Evolutionary conservation across 495 filamentous ascomycete genomes (phyloP), one percentile per base, ranked within the genome.

Genomic region (Aspergillus bridgeri): DNA sequence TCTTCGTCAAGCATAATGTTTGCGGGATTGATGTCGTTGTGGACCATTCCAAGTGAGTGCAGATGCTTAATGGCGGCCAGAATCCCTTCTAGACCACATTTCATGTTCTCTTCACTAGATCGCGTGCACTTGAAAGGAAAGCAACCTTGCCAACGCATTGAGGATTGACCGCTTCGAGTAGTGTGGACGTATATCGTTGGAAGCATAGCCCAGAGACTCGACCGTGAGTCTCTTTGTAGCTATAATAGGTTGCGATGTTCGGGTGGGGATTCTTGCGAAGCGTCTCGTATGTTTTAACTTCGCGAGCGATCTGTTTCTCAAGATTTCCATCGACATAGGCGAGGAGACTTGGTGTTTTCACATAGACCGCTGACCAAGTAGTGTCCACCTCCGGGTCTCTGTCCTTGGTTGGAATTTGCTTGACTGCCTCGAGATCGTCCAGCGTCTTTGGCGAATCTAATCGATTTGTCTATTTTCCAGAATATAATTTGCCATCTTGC

Each of bases 1-100:
- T 70, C 57, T 49, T 64, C 62, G 20, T 71, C 67, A 54, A 75
- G n/a, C 68, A 74, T 71, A 50, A 77, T 67, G 47, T 74, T 79
- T 7, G 50, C 57, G 2, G 69, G 68, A 54, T 70, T 75, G 21
- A 77, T 64, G 38, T 79, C 71, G 51, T 74, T 75, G 53, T 77
- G 74, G 3, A 71, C 65, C 20, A 74, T 27, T 0, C 64, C 67
- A 48, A 78, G 56, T 21, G 50, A 53, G 58, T 76, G 74, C 0
- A 78, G 62, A 62, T 79, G 73, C 47, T 61, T 45, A 56, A 75
- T 56, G 56, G 67, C 76, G 60, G 69, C 62, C 67, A 57, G 48
- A 51, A 73, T 33, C 52, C 61, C 63, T 19, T 65, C 33, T 19
- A 74, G 51, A 23, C 59, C 50, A 47, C 23, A 55, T 64, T 58